These are phyloP conservation scores for Iris pallida DNA, from an alignment of 116 monocot species.

Conservation along the genomic window DNA sequence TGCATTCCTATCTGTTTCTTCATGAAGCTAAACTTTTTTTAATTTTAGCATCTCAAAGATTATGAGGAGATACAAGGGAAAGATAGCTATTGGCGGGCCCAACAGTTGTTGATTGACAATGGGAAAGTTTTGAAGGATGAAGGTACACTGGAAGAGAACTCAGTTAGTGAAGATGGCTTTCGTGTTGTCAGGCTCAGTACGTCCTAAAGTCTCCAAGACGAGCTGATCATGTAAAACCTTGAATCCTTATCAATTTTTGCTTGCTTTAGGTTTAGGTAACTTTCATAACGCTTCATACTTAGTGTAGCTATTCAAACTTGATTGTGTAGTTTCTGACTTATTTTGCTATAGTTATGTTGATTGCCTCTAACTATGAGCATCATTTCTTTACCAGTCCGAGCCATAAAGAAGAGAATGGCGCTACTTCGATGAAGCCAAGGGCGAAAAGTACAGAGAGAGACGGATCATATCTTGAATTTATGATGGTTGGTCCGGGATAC, in stretches of 20 bases:
- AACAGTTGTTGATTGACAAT: constrained; percentile 86
- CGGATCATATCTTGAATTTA: neutral
- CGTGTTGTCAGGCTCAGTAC: constrained; percentile 99
- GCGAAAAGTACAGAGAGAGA: neutral
- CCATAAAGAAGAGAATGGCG: neutral
- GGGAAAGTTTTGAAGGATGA: constrained; percentile 99
- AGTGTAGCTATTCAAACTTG: neutral
- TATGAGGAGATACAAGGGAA: constrained; percentile 91
- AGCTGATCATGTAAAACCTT: neutral
- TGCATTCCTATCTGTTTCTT: neutral
- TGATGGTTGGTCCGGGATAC: neutral
- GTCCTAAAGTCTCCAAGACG: neutral
- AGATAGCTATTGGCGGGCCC: constrained; percentile 86
- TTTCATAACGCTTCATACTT: neutral
- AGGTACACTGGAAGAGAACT: constrained; percentile 88
- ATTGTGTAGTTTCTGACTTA: neutral
- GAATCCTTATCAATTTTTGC: neutral
- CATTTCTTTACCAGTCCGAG: neutral
- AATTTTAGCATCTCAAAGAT: constrained; percentile 28
- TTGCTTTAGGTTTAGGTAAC: neutral
- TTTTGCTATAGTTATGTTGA: too few relatives aligned
- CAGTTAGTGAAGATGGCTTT: constrained; percentile 87
- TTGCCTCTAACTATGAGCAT: neutral
- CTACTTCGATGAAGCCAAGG: neutral
- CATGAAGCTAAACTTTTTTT: neutral